Percentiles rank a stretch among this genome's conserved stretches.
Evolutionary conservation across 2,329 filamentous ascomycete species (phyloP).

Genomic region (Calonectria henricotiae): DNA sequence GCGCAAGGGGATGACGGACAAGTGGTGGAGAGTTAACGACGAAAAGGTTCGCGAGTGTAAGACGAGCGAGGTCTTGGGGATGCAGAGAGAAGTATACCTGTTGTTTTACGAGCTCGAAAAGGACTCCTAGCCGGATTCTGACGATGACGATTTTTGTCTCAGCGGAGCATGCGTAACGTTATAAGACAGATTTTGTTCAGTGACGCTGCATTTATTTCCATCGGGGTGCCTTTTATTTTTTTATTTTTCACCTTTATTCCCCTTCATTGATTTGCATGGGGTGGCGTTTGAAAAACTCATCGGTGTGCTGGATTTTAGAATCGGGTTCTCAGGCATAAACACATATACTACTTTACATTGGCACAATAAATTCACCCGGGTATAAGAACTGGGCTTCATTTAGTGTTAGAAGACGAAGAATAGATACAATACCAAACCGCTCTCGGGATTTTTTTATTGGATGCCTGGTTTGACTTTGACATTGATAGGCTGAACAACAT

Average conservation of each 20-base stretch:
- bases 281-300: slow-evolving; percentile 43
- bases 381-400: neutral
- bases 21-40: slow-evolving; percentile 98
- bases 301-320: slow-evolving; percentile 20
- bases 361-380: neutral
- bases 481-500: too few relatives aligned
- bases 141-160: neutral
- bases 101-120: slow-evolving; percentile 93
- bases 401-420: slow-evolving; percentile 16
- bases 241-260: slow-evolving; percentile 31
- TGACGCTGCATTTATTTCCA: slow-evolving; percentile 13
- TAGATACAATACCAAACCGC: slow-evolving; percentile 16
- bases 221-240: slow-evolving; percentile 19
- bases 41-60: slow-evolving; percentile 97
- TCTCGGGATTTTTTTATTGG: neutral
- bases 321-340: slow-evolving; percentile 26
- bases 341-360: slow-evolving; percentile 11
- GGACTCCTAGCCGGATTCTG: slow-evolving; percentile 47
- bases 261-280: slow-evolving; percentile 46
- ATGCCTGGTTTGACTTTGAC: neutral
- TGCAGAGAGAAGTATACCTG: slow-evolving; percentile 97
- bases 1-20: slow-evolving; percentile 74
- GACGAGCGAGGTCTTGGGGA: slow-evolving; percentile 89
- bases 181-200: slow-evolving; percentile 22
- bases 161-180: slow-evolving; percentile 27